A percentile compares a stretch with the other conserved stretches of the same genome.
Conservation (phyloP, 768 basidiomycete genomes). For the Bullera alba region DNA sequence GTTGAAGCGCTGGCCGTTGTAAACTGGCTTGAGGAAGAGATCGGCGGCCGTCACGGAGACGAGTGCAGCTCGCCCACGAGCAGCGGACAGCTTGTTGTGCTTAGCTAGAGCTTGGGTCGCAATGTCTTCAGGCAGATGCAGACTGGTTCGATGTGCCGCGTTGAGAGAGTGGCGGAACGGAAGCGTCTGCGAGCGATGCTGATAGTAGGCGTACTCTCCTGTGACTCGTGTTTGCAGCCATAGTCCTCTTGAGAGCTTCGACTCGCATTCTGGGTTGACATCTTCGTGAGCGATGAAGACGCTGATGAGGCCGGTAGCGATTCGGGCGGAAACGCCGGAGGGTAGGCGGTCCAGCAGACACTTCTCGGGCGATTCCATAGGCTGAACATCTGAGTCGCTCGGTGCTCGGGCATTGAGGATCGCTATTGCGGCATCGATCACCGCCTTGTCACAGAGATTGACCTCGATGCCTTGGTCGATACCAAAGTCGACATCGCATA, state of each 20-base stretch:
- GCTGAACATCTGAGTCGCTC: slow-evolving; percentile 10
- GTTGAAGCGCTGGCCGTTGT: slow-evolving; percentile 29
- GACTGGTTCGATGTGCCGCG: slow-evolving; percentile 25
- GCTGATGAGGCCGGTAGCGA: slow-evolving; percentile 59
- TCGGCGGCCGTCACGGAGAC: slow-evolving; percentile 16
- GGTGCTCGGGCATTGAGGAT: slow-evolving; percentile 45
- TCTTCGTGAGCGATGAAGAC: slow-evolving; percentile 71
- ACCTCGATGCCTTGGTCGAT: slow-evolving; percentile 56
- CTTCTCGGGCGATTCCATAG: neutral
- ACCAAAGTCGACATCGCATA: slow-evolving; percentile 50
- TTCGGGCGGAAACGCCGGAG: slow-evolving; percentile 54
- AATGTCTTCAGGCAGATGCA: slow-evolving; percentile 40
- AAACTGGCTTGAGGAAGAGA: slow-evolving; percentile 40
- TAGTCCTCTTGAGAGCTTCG: slow-evolving; percentile 47
- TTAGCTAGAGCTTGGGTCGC: slow-evolving; percentile 38
- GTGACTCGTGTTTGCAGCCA: slow-evolving; percentile 24
- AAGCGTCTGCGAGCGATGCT: slow-evolving; percentile 22
- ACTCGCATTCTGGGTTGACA: slow-evolving; percentile 63
- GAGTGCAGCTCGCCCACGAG: slow-evolving; percentile 29
- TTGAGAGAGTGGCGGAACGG: slow-evolving; percentile 21
- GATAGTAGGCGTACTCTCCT: slow-evolving; percentile 37
- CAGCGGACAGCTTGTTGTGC: slow-evolving; percentile 9
- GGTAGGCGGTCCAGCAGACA: slow-evolving; percentile 50
- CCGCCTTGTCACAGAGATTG: slow-evolving; percentile 62
- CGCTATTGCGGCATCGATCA: slow-evolving; percentile 54